Evolutionary conservation across 352 stramenopile genomes (phyloP).

Genomic region (Globisporangium canariense): DNA sequence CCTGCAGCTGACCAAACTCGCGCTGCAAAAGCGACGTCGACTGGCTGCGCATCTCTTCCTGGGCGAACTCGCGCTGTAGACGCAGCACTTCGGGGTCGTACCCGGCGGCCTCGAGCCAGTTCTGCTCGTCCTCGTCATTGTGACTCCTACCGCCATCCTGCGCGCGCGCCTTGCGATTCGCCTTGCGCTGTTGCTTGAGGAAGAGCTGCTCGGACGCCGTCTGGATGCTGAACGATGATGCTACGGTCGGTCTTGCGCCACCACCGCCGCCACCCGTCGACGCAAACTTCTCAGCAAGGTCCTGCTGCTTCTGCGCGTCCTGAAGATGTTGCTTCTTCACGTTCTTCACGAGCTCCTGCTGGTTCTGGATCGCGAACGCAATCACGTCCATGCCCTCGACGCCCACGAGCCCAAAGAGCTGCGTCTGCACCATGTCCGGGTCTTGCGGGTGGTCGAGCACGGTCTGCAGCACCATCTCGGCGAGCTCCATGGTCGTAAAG

Average conservation of each 20-base stretch:
- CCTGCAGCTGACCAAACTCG: slow-evolving; percentile 66
- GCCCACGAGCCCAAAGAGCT: slow-evolving; percentile 82
- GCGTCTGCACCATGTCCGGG: slow-evolving; percentile 58
- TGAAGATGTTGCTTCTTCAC: slow-evolving; percentile 40
- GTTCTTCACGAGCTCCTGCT: slow-evolving; percentile 24
- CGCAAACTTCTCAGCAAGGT: slow-evolving; percentile 25
- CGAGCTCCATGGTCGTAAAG: slow-evolving; percentile 62
- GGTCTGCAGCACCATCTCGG: slow-evolving; percentile 64
- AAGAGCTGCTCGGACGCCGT: slow-evolving; percentile 60
- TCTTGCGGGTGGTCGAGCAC: slow-evolving; percentile 47
- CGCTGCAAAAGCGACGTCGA: slow-evolving; percentile 72
- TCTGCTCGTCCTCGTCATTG: slow-evolving; percentile 33
- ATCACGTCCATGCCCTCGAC: slow-evolving; percentile 86
- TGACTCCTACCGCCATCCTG: slow-evolving; percentile 10
- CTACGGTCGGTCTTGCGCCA: slow-evolving; percentile 24
- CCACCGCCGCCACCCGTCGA: not conserved
- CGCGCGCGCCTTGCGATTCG: slow-evolving; percentile 31
- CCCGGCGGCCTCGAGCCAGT: slow-evolving; percentile 73
- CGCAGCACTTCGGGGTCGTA: slow-evolving; percentile 80
- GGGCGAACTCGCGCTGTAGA: slow-evolving; percentile 64
- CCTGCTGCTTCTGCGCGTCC: slow-evolving; percentile 41
- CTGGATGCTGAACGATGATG: slow-evolving; percentile 57
- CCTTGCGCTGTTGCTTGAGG: slow-evolving; percentile 57
- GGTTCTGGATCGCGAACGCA: slow-evolving; percentile 63
- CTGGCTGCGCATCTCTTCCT: slow-evolving; percentile 56